Base-by-base conservation (phyloP, 192 early-diverging fungal genomes). In the Phycomyces nitens region DNA sequence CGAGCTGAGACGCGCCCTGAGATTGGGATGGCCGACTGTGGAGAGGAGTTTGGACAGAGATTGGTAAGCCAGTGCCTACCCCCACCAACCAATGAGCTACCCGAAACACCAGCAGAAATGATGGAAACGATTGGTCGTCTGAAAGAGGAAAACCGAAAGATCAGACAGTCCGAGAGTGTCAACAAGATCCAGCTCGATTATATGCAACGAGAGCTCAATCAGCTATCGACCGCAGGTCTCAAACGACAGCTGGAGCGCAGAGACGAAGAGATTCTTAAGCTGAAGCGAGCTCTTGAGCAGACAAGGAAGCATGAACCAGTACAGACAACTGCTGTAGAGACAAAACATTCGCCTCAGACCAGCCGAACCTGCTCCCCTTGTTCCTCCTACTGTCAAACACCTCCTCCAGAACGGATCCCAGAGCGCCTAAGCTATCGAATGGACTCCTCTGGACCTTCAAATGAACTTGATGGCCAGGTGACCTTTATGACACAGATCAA, bases 401-500 rank as follows among this genome's bases (percentile, higher is more conserved):
- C 44, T 47, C 18, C 44, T 3, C 15, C 12, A 47, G 44, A 47
- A 11, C 29, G 29, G 3, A 2, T 5, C 7, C 29, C 29, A 34
- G 29, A 34, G 7, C 29, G 29, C 29, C 7, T 34, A 34, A 34
- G 29, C 29, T 34, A 34, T 34, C 29, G 29, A 34, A 34, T 34
- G 29, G 29, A 34, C 29, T 5, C 29, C 2, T 34, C 29, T 34
- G 29, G 29, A 34, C 29, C 29, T 34, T 34, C 29, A 5, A 34
- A 34, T 34, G 29, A 34, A 34, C 7, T 34, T 2, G 40, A 63
- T 42, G 62, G 62, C 11, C 52, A 53, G 21, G 27, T 63, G 22
- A 42, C 52, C n/a, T 54, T 63, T 39, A 63, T 51, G 34, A 63
- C 62, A 22, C 50, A 63, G 40, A 63, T 63, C 39, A 63, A 63